Base-by-base conservation (phyloP, 768 basidiomycete species). In the Cyclocybe aegerita region DNA sequence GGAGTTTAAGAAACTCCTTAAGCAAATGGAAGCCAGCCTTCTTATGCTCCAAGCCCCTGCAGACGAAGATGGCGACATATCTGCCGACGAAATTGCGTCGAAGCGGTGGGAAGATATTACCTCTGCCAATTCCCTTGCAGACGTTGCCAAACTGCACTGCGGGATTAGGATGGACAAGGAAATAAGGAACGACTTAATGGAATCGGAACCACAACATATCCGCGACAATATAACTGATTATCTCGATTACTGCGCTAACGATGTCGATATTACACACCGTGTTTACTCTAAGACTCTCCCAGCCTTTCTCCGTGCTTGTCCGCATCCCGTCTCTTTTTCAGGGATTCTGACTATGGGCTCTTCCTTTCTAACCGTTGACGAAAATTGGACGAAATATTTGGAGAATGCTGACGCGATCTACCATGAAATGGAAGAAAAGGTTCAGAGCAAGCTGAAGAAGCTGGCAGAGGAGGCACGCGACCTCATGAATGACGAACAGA, bases 31-130 rank as follows among this genome's bases (percentile, higher is more conserved):
- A 46, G 71, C 74, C 10, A 72, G 71, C 33, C 56, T 79, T 30
- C 51, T 52, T 15, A 50, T 54, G 9, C 57, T 70, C 3, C 63
- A 66, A 38, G 43, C 53, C 3, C 47, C 39, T 8, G 38, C 53
- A 35, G 55, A 53, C 36, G 58, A 49, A 11, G 44, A 59, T 23
- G 45, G 54, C 4, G 58, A 57, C 44, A 57, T 64, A 35, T 36
- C 51, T 5, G 71, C 68, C 7, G 74, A 72, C 7, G 74, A 71
- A 31, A 78, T 74, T 9, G 65, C 74, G 9, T 65, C 62, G 15
- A 83, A 86, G 58, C 80, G 85, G 10, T 99, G 97, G 97, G 91
- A 98, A 66, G 91, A 95, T 43, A 74, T 97, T 30, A 94, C 95
- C 0, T 89, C 95, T 2, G 83, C 85, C 37, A 98, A 96, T 65